Conservation (phyloP, 805 yeast species). For the Saturnispora sanitii region DNA sequence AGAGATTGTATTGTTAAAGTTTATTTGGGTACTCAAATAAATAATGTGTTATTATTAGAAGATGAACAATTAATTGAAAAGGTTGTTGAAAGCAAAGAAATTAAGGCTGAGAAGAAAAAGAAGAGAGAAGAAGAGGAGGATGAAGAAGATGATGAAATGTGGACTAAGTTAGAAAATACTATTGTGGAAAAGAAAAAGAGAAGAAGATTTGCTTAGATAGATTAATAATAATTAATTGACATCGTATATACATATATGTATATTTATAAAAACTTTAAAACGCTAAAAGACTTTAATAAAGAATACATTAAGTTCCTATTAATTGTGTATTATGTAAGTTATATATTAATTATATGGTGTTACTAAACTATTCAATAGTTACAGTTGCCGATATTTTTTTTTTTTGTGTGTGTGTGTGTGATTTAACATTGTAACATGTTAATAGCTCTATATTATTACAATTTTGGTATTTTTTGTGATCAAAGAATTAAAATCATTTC, state of each 20-base stretch:
- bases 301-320: too few relatives aligned
- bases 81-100: neutral
- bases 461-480: neutral
- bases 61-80: constrained; percentile 25
- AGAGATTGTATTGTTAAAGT: constrained; percentile 61
- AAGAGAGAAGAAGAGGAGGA: constrained; percentile 26
- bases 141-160: constrained; percentile 27
- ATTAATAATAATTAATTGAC: too few relatives aligned
- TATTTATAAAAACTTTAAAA: too few relatives aligned
- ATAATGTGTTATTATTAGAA: constrained; percentile 42
- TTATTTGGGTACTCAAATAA: constrained; percentile 64
- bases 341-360: too few relatives aligned
- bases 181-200: constrained; percentile 22
- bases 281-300: too few relatives aligned
- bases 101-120: constrained; percentile 26
- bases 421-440: too few relatives aligned
- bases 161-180: constrained; percentile 23
- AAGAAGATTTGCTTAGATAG: constrained; percentile 15
- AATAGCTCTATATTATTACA: too few relatives aligned
- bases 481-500: constrained; percentile 10
- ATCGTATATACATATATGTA: too few relatives aligned
- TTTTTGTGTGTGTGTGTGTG: too few relatives aligned
- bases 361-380: neutral
- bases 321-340: too few relatives aligned
- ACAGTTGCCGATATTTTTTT: too few relatives aligned